Evolutionary conservation across 176 grass and related monocot species (phyloP), one percentile per base, ranked within the genome.

Genomic region (Dendrocalamus sinicus): DNA sequence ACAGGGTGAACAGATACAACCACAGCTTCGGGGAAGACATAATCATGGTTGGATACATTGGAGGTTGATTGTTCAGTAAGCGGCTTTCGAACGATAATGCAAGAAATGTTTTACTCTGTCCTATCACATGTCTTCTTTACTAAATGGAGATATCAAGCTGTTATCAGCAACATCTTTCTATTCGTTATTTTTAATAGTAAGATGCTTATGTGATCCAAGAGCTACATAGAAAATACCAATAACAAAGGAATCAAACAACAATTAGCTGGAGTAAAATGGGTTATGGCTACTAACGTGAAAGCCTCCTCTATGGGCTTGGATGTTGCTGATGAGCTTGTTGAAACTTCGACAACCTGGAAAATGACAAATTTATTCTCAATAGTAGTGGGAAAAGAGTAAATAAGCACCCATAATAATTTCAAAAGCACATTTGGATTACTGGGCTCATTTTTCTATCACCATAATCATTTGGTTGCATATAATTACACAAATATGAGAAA

Each of bases 281-380:
- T 65, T 15, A 47, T 22, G 46, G 7, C 4, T 87, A 89, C 75
- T 83, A 66, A 95, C 96, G 72, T 81, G 53, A 98, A 83, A 87
- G 88, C 87, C 81, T 95, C 93, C 60, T 55, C 83, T 67, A 88
- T 85, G 43, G 91, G 65, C 63, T 98, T 98, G 73, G 87, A 74
- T 66, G 83, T 88, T 83, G 82, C 89, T 41, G 86, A 86, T 24
- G 91, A 92, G 78, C 90, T 95, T 12, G 91, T 89, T 51, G 78
- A 95, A 85, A 98, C 93, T 88, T 95, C 70, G 67, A 98, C 91
- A 46, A 98, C 96, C 96, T 98, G 85, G 72, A 91, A 78, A 75
- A 81, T 41, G n/a, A 65, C 1, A 90, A 75, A 86, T 43, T 41
- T 67, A 87, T 59, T 69, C 11, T 47, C 1, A 16, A 72, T 65